A percentile compares a stretch with the other conserved stretches of the same genome.
phyloP scores from a whole-genome alignment of 2,329 filamentous ascomycete genomes.

The Colletotrichum euphorbiae region DNA sequence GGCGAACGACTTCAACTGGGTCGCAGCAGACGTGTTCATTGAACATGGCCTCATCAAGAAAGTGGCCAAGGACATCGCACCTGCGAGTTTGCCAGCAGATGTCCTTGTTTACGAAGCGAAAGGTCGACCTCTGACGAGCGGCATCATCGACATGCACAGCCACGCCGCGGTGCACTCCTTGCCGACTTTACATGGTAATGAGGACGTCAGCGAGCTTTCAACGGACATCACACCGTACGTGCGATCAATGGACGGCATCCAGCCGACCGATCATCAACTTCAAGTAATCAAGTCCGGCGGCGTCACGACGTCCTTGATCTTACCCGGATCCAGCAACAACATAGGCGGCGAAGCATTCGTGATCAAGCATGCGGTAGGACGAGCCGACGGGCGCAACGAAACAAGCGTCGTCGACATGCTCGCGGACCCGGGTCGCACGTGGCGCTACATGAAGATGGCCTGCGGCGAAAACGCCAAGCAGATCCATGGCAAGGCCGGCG shows the following conservation, averaged over 20 bases:
- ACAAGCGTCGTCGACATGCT: slow-evolving; percentile 72
- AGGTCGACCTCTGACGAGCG: slow-evolving; percentile 72
- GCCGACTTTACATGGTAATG: slow-evolving; percentile 63
- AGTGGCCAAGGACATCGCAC: slow-evolving; percentile 58
- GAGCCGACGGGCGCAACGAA: slow-evolving; percentile 68
- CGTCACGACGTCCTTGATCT: slow-evolving; percentile 74
- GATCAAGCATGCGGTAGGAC: slow-evolving; percentile 76
- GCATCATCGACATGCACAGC: slow-evolving; percentile 79
- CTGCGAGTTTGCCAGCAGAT: slow-evolving; percentile 56
- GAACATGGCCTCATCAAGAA: slow-evolving; percentile 70
- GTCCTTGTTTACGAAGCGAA: slow-evolving; percentile 66
- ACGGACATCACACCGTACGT: slow-evolving; percentile 76
- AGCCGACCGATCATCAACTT: slow-evolving; percentile 72
- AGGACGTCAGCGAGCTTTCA: slow-evolving; percentile 73
- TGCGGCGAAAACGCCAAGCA: slow-evolving; percentile 78
- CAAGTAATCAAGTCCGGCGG: slow-evolving; percentile 78
- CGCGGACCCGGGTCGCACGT: slow-evolving; percentile 72
- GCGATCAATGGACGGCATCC: slow-evolving; percentile 73
- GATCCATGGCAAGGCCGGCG: slow-evolving; percentile 67
- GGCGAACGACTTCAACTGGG: slow-evolving; percentile 70
- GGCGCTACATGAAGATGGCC: slow-evolving; percentile 82
- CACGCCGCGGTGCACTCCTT: slow-evolving; percentile 71
- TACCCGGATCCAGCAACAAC: slow-evolving; percentile 77
- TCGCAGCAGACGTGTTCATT: slow-evolving; percentile 67
- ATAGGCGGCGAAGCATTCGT: slow-evolving; percentile 78